A percentile compares a stretch with the other conserved stretches of the same genome.
Evolutionary conservation across 352 stramenopile species (phyloP).

Genomic region (Phytophthora brassicae): DNA sequence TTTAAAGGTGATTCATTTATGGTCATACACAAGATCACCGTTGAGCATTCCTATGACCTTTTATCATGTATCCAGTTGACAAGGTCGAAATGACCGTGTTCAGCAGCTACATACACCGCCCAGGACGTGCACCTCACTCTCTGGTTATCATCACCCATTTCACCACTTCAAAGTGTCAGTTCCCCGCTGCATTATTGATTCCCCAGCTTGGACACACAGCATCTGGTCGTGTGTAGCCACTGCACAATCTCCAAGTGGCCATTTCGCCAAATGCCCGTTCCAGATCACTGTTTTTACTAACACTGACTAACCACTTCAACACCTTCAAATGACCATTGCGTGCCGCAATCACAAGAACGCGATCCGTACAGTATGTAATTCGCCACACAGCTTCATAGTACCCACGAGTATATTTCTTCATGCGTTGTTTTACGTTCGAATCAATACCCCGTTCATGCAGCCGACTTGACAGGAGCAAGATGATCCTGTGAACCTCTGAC

Average conservation of each 20-base stretch:
- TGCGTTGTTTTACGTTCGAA: neutral
- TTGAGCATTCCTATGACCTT: neutral
- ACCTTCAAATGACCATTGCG: neutral
- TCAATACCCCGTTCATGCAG: slow-evolving; percentile 1
- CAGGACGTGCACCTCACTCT: neutral
- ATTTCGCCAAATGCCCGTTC: neutral
- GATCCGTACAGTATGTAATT: neutral
- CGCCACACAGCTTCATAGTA: neutral
- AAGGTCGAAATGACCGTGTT: slow-evolving; percentile 17
- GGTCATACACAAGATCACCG: neutral
- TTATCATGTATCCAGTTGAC: slow-evolving; percentile 3
- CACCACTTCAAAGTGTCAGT: neutral
- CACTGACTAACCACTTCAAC: neutral
- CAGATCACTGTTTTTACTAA: neutral
- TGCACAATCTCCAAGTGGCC: neutral
- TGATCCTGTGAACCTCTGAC: slow-evolving; percentile 5
- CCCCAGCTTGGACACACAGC: neutral
- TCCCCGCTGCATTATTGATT: neutral
- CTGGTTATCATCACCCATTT: neutral
- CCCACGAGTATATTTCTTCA: neutral
- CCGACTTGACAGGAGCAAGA: slow-evolving; percentile 6
- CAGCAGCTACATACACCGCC: neutral
- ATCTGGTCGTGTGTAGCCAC: neutral
- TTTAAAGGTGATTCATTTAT: neutral
- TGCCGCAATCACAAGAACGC: neutral